Percentiles rank a stretch among this genome's conserved stretches.
Conservation (phyloP, 2,329 filamentous ascomycete species). For the Magnaporthiopsis incrustans region DNA sequence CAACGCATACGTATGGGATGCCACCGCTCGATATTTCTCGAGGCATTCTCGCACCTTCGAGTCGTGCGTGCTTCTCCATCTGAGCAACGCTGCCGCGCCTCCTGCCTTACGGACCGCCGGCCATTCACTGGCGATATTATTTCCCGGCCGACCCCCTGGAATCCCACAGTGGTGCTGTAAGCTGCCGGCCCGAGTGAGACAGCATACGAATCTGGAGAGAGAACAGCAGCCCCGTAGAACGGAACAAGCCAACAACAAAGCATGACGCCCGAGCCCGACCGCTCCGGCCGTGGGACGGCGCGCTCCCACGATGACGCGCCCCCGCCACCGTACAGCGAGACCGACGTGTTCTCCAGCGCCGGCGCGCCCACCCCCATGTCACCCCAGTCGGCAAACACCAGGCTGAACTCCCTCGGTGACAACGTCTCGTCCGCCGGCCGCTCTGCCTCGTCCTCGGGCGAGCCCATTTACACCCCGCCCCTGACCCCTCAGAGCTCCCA, state of each 20-base stretch:
- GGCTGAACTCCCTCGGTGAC: slow-evolving; percentile 17
- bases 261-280: background rate
- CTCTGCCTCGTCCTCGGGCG: slow-evolving; percentile 30
- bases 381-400: slow-evolving; percentile 16
- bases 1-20: background rate
- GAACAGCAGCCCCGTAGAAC: background rate
- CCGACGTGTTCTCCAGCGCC: slow-evolving; percentile 43
- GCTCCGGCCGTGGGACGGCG: background rate
- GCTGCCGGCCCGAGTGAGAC: background rate
- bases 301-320: slow-evolving; percentile 28
- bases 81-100: background rate
- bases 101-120: background rate
- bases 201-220: background rate
- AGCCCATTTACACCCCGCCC: slow-evolving; percentile 44
- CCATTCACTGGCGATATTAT: background rate
- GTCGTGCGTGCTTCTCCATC: background rate
- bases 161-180: background rate
- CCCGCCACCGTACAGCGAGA: slow-evolving; percentile 51
- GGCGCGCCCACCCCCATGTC: slow-evolving; percentile 18
- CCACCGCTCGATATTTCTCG: background rate
- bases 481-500: slow-evolving; percentile 33
- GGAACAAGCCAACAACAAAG: background rate
- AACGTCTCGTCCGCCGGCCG: slow-evolving; percentile 27
- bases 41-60: background rate
- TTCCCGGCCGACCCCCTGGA: background rate